These are phyloP conservation scores for Rhodomyrtus tomentosa DNA, from an alignment of 345 rosid species.

Conservation along the genomic window DNA sequence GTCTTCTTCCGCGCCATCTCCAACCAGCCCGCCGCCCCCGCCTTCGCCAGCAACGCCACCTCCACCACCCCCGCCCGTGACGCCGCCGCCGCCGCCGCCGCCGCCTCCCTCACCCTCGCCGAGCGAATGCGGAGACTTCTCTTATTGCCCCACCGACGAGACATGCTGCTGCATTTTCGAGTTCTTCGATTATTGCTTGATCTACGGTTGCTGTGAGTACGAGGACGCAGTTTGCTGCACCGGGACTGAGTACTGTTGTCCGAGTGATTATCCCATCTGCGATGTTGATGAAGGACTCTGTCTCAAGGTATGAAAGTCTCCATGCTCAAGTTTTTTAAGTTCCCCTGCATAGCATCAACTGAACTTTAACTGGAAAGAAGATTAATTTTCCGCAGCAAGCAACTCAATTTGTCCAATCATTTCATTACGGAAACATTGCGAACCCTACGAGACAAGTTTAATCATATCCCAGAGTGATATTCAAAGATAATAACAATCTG, in stretches of 20 bases:
- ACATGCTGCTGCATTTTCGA: slow-evolving; percentile 60
- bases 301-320: slow-evolving; percentile 28
- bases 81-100: slow-evolving; percentile 10
- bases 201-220: slow-evolving; percentile 54
- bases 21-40: slow-evolving; percentile 23
- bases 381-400: not conserved
- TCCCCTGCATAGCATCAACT: not conserved
- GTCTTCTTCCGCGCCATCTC: slow-evolving; percentile 46
- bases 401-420: not conserved
- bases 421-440: not conserved
- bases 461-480: not conserved
- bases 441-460: not conserved
- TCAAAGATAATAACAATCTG: not conserved
- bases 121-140: slow-evolving; percentile 43
- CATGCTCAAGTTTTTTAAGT: not conserved
- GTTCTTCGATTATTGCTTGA: slow-evolving; percentile 27
- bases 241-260: slow-evolving; percentile 47
- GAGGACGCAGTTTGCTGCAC: slow-evolving; percentile 60
- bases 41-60: slow-evolving; percentile 14
- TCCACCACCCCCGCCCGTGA: slow-evolving; percentile 23
- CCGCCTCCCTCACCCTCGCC: slow-evolving; percentile 51
- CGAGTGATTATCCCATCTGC: slow-evolving; percentile 61
- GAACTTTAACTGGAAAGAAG: not conserved
- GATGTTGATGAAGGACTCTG: slow-evolving; percentile 52
- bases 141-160: slow-evolving; percentile 41